phyloP scores from a whole-genome alignment of 805 yeast genomes.

The Sugiyamaella valdiviana region DNA sequence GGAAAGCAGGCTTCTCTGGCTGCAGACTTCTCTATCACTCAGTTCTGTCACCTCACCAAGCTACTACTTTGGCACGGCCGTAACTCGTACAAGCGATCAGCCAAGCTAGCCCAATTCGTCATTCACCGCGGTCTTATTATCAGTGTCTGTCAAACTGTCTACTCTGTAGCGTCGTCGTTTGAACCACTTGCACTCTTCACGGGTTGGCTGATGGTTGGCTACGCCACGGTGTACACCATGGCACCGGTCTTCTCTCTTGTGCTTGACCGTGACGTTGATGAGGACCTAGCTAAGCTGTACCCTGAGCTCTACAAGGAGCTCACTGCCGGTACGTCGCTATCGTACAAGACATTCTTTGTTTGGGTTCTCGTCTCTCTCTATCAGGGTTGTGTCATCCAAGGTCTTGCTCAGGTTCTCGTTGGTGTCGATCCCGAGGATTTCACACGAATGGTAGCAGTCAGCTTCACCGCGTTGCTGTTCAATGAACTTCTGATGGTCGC shows the following conservation, averaged over 20 bases:
- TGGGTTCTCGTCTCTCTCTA: conserved; percentile 89
- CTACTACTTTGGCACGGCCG: conserved; percentile 96
- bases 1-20: conserved; percentile 97
- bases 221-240: conserved; percentile 96
- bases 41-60: conserved; percentile 82
- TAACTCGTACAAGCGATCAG: conserved; percentile 91
- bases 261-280: conserved; percentile 85
- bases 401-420: conserved; percentile 70
- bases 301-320: conserved; percentile 94
- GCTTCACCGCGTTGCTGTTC: conserved; percentile 70
- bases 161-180: conserved; percentile 74
- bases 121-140: conserved; percentile 94
- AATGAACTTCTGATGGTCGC: conserved; percentile 94
- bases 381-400: conserved; percentile 84
- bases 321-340: conserved; percentile 78
- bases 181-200: conserved; percentile 93
- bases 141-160: conserved; percentile 92
- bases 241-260: conserved; percentile 94
- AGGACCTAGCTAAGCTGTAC: conserved; percentile 77
- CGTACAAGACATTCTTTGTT: conserved; percentile 79
- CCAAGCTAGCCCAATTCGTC: conserved; percentile 90
- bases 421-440: conserved; percentile 53
- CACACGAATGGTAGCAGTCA: conserved; percentile 73
- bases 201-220: conserved; percentile 98
- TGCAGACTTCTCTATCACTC: conserved; percentile 91